Evolutionary conservation across 129 eudicot genomes (phyloP).

Genomic region (Flaveria ramosissima): DNA sequence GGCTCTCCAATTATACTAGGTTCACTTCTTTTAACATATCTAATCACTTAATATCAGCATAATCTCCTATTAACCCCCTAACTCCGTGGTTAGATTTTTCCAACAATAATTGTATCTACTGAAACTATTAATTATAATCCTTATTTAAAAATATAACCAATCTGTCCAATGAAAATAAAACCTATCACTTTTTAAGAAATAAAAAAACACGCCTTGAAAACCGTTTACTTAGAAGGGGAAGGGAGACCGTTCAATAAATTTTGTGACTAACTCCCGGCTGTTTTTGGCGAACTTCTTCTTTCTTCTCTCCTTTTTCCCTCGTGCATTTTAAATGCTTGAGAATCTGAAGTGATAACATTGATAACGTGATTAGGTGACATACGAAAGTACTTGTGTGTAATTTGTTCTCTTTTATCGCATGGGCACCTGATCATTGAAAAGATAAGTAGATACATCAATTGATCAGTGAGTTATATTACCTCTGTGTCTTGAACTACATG

Average conservation of each 20-base stretch:
- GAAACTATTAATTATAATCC: neutral
- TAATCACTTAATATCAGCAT: neutral
- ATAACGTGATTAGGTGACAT: slow-evolving; percentile 14
- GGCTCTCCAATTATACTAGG: neutral
- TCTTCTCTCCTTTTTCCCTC: neutral
- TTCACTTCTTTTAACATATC: neutral
- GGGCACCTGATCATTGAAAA: slow-evolving; percentile 12
- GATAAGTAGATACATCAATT: slow-evolving; percentile 19
- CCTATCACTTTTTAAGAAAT: neutral
- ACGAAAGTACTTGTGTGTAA: slow-evolving; percentile 10
- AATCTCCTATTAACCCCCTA: neutral
- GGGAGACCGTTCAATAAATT: neutral
- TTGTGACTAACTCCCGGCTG: neutral
- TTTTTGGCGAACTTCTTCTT: slow-evolving; percentile 9
- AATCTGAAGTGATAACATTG: no score
- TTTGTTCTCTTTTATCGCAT: slow-evolving; percentile 22
- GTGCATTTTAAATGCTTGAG: slow-evolving; percentile 13
- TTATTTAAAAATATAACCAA: neutral
- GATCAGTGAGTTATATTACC: neutral
- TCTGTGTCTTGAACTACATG: slow-evolving; percentile 13
- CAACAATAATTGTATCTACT: neutral
- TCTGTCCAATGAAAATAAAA: neutral
- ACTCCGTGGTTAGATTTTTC: neutral
- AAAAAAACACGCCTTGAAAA: neutral
- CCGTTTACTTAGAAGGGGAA: slow-evolving; percentile 1